Evolutionary conservation across 2,329 filamentous ascomycete genomes (phyloP).

Genomic region (Penicillium crustosum): DNA sequence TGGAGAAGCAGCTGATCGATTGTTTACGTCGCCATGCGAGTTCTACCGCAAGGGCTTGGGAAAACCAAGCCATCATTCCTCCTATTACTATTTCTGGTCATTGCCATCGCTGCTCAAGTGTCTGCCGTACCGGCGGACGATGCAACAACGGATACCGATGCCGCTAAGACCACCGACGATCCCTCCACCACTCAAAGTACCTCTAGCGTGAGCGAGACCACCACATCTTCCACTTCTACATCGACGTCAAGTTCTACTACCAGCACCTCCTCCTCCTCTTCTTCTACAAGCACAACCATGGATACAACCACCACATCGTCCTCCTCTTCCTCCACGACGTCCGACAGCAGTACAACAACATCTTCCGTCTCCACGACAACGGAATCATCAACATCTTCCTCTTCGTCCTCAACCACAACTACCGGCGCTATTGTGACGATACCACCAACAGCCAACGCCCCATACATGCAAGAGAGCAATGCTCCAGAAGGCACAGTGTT

Average conservation of each 20-base stretch:
- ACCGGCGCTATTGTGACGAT: conserved; percentile 69
- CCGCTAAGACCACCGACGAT: conserved; percentile 27
- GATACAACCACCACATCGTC: conserved; percentile 21
- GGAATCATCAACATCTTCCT: conserved; percentile 41
- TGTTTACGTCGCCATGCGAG: conserved; percentile 25
- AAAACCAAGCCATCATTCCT: conserved; percentile 17
- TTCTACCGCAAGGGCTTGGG: conserved; percentile 16
- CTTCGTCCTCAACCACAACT: conserved; percentile 53
- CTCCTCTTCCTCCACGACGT: conserved; percentile 26
- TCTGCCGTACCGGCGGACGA: conserved; percentile 20
- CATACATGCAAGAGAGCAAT: conserved; percentile 85
- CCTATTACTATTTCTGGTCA: conserved; percentile 17
- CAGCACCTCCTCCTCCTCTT: conserved; percentile 15
- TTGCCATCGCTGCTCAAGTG: conserved; percentile 19
- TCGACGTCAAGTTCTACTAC: conserved; percentile 18
- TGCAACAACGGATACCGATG: conserved; percentile 20
- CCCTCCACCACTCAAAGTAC: conserved; percentile 23
- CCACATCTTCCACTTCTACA: conserved; percentile 17
- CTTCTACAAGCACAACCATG: conserved; percentile 19
- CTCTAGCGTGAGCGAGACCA: conserved; percentile 20
- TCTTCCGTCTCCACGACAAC: conserved; percentile 22
- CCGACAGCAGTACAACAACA: conserved; percentile 20
- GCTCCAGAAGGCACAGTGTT: conserved; percentile 93
- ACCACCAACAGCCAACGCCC: conserved; percentile 78
- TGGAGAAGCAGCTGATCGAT: conserved; percentile 21